A percentile compares a stretch with the other conserved stretches of the same genome.
phyloP scores from a whole-genome alignment of 179 eudicot genomes.

The Silene noctiflora region DNA sequence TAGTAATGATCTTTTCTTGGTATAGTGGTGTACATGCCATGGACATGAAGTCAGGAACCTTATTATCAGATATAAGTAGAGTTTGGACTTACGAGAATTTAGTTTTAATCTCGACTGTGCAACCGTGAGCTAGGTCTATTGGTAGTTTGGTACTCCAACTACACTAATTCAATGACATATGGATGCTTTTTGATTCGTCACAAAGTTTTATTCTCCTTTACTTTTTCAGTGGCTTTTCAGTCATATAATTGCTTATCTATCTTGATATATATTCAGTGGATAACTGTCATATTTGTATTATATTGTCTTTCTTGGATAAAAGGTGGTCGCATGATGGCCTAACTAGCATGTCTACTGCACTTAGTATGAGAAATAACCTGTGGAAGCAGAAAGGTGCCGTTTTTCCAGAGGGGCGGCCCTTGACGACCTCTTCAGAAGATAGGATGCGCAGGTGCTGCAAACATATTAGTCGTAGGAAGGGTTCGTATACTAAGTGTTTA shows the following conservation, averaged over 20 bases:
- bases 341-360: slow-evolving; percentile 27
- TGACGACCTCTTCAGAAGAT: slow-evolving; percentile 25
- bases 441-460: slow-evolving; percentile 46
- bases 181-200: neutral
- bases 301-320: slow-evolving; percentile 18
- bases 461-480: slow-evolving; percentile 39
- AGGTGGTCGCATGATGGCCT: slow-evolving; percentile 40
- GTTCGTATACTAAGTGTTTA: slow-evolving; percentile 32
- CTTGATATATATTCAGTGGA: neutral
- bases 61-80: neutral
- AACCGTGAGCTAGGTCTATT: neutral
- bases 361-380: slow-evolving; percentile 29
- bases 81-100: neutral
- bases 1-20: no score
- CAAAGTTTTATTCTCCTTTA: neutral
- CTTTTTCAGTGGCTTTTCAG: neutral
- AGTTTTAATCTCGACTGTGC: neutral
- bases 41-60: no score
- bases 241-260: neutral
- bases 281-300: neutral
- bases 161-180: neutral
- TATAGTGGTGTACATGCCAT: no score
- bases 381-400: slow-evolving; percentile 36
- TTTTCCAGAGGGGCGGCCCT: slow-evolving; percentile 31
- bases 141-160: neutral